Base-by-base conservation (phyloP, 805 yeast genomes). In the Starmerella gropengiesseri region DNA sequence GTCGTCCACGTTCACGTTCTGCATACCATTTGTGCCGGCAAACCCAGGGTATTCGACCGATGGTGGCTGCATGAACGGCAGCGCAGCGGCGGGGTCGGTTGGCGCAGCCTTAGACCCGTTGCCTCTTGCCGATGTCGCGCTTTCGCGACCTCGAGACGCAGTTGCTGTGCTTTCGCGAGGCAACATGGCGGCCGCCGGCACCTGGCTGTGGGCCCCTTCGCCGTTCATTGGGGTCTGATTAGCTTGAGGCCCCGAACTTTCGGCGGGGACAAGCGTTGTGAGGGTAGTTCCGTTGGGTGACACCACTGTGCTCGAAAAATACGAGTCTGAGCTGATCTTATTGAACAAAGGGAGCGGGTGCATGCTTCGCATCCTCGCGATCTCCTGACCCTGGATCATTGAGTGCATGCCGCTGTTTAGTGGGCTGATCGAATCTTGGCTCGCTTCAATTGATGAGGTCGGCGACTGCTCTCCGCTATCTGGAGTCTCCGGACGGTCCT, bases 231-330 rank as follows among this genome's bases (percentile, higher is more conserved):
- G n/a, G n/a, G n/a, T n/a, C n/a, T 27, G 6, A 12, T 27, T 11
- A 27, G 30, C 5, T n/a, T 27, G 30, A 27, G 39, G 27, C 20
- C 27, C 31, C 1, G 36, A 7, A 7, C 93, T 91, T 47, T 74
- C 81, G 0, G 94, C 84, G 2, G 95, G 95, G 1, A 84, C 87
- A 50, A 86, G 69, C 0, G 87, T 85, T 1, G 95, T 86, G 18
- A 85, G 71, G 0, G 95, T 83, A 0, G 95, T 86, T 43, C 96
- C 96, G 52, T 83, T 83, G 1, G 95, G 94, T 0, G 94, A 81
- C 0, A 94, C 86, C 2, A 84, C 77, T 1, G 86, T 79, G 23
- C 81, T 75, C 0, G 95, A 79, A 39, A 79, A 80, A 64, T 84
- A 86, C 59, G 84, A 89, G 59, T 86, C 95, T 53, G 77, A 78